A percentile compares a stretch with the other conserved stretches of the same genome.
phyloP scores from a whole-genome alignment of 2,329 filamentous ascomycete species.

The Hyphodiscus sp. region DNA sequence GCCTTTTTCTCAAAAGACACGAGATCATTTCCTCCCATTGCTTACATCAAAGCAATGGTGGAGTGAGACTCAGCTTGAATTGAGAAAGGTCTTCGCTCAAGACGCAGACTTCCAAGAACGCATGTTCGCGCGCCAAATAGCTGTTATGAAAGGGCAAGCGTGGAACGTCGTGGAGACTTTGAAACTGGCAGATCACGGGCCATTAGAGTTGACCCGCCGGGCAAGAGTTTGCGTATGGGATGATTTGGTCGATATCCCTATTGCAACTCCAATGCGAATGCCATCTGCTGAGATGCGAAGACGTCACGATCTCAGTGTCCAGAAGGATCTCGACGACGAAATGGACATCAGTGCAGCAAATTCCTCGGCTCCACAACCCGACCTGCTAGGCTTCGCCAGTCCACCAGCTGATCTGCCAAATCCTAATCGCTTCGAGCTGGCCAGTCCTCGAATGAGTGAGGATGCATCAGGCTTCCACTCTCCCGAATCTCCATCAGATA shows the following conservation, averaged over 20 bases:
- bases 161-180: conserved; percentile 99
- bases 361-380: conserved; percentile 49
- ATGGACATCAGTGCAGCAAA: conserved; percentile 81
- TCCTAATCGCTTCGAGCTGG: conserved; percentile 68
- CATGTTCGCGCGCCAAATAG: conserved; percentile 98
- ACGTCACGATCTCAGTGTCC: conserved; percentile 44
- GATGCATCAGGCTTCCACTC: conserved; percentile 17
- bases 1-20: conserved; percentile 89
- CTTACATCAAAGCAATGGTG: conserved; percentile 95
- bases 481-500: conserved; percentile 15
- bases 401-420: conserved; percentile 45
- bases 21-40: conserved; percentile 91
- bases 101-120: conserved; percentile 96
- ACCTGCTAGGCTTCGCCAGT: conserved; percentile 53
- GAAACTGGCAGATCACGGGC: conserved; percentile 86
- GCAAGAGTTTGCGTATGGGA: conserved; percentile 97
- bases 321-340: conserved; percentile 60
- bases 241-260: conserved; percentile 90
- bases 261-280: conserved; percentile 82
- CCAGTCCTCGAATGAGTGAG: conserved; percentile 33
- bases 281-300: conserved; percentile 80
- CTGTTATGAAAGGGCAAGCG: conserved; percentile 98
- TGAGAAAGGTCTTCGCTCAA: conserved; percentile 82
- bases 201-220: conserved; percentile 83
- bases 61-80: conserved; percentile 83